Conservation (phyloP, 352 stramenopile species). For the Pythium vanterpoolii region DNA sequence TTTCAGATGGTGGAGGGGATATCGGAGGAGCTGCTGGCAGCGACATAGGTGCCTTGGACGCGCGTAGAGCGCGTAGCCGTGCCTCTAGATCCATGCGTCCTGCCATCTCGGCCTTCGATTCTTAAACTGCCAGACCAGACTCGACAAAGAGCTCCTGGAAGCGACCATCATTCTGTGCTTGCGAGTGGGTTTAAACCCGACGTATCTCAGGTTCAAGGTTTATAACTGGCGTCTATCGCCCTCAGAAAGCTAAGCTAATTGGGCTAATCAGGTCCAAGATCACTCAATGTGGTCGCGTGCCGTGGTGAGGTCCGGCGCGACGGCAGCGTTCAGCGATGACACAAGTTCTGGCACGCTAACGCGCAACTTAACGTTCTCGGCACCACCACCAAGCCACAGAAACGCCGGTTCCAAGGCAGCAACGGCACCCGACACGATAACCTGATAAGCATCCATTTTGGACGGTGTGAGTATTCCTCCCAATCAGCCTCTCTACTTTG, state of each 20-base stretch:
- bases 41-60: conserved; percentile 4
- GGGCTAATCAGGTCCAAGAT: neutral
- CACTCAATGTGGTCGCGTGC: conserved; percentile 34
- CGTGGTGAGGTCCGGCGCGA: conserved; percentile 60
- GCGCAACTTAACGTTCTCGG: conserved; percentile 75
- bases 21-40: conserved; percentile 3
- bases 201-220: conserved; percentile 3
- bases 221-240: neutral
- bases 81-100: conserved; percentile 55
- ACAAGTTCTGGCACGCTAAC: conserved; percentile 68
- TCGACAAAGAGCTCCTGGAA: neutral
- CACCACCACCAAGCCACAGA: conserved; percentile 78
- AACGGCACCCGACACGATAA: conserved; percentile 64
- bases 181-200: conserved; percentile 18
- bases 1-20: conserved; percentile 1
- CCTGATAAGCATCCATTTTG: conserved; percentile 28
- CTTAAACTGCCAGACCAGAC: neutral
- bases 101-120: conserved; percentile 15
- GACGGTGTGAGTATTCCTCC: neutral
- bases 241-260: neutral
- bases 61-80: conserved; percentile 49
- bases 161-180: conserved; percentile 11
- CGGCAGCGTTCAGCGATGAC: conserved; percentile 38
- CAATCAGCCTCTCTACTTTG: neutral
- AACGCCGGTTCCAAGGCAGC: conserved; percentile 50